Evolutionary conservation across 306 rosid genomes (phyloP).

Genomic region (Citrullus amarus): DNA sequence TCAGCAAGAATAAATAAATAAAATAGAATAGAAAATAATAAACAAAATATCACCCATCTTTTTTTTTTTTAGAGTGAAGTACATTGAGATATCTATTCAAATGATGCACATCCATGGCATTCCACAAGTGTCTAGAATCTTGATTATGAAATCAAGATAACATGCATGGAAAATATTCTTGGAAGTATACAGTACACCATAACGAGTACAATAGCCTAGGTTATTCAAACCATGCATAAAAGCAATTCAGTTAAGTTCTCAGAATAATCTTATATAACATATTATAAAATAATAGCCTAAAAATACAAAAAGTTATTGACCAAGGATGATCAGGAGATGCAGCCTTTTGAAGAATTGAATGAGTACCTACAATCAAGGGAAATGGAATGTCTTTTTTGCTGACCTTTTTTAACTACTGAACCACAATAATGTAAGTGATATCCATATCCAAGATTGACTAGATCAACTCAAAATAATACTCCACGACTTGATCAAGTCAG

Average conservation of each 20-base stretch:
- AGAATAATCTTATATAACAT: background rate
- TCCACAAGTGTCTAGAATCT: background rate
- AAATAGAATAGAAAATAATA: background rate
- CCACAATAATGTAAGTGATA: background rate
- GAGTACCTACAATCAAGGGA: background rate
- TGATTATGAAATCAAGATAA: background rate
- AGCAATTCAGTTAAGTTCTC: background rate
- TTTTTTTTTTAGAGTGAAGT: background rate
- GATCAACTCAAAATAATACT: background rate
- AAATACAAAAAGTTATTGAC: background rate
- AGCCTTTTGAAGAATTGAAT: background rate
- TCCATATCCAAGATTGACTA: background rate
- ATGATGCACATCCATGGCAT: background rate
- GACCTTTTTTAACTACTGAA: background rate
- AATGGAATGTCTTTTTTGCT: background rate
- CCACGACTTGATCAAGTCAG: background rate
- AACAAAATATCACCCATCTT: background rate
- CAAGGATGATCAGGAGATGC: background rate
- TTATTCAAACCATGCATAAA: background rate
- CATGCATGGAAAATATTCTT: background rate
- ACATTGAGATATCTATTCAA: background rate
- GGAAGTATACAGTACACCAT: background rate
- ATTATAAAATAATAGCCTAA: background rate
- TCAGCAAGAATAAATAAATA: background rate
- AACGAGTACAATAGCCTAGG: background rate